Percentiles rank a stretch among this genome's conserved stretches.
Conservation (phyloP, 1,284 basidiomycete genomes). For the Sphaerobolus stellatus region DNA sequence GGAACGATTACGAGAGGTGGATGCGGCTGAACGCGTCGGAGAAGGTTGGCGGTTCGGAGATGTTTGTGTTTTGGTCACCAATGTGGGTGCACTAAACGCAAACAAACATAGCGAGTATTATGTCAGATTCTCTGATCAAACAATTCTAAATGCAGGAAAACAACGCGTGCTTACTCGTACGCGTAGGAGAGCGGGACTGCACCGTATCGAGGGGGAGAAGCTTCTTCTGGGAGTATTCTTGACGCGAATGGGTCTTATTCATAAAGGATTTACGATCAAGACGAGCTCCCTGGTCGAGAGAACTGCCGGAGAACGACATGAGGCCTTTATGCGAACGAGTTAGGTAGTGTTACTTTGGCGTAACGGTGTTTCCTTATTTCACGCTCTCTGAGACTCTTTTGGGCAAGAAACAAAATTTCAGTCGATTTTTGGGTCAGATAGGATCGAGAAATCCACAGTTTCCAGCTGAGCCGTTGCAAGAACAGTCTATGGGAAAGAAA, state of each 20-base stretch:
- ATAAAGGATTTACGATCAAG: slow-evolving; percentile 76
- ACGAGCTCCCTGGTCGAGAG: slow-evolving; percentile 78
- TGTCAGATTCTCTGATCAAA: background rate
- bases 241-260: slow-evolving; percentile 46
- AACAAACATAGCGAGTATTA: slow-evolving; percentile 5
- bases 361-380: too few relatives aligned
- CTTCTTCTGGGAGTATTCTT: slow-evolving; percentile 1
- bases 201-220: slow-evolving; percentile 12
- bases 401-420: too few relatives aligned
- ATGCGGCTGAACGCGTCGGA: slow-evolving; percentile 16
- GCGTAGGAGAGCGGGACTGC: slow-evolving; percentile 19
- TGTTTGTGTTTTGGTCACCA: slow-evolving; percentile 51
- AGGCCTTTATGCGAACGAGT: too few relatives aligned
- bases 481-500: too few relatives aligned
- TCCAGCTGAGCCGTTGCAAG: too few relatives aligned
- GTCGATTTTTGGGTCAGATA: too few relatives aligned
- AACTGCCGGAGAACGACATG: slow-evolving; percentile 84
- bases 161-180: slow-evolving; percentile 17
- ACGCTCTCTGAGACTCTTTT: too few relatives aligned
- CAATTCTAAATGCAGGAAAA: slow-evolving; percentile 17
- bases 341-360: too few relatives aligned
- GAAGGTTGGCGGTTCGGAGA: slow-evolving; percentile 25
- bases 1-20: slow-evolving; percentile 20
- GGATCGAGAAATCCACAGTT: too few relatives aligned
- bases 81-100: slow-evolving; percentile 52